Conservation (phyloP, 1,139 yeast genomes). For the Candida sp. region DNA sequence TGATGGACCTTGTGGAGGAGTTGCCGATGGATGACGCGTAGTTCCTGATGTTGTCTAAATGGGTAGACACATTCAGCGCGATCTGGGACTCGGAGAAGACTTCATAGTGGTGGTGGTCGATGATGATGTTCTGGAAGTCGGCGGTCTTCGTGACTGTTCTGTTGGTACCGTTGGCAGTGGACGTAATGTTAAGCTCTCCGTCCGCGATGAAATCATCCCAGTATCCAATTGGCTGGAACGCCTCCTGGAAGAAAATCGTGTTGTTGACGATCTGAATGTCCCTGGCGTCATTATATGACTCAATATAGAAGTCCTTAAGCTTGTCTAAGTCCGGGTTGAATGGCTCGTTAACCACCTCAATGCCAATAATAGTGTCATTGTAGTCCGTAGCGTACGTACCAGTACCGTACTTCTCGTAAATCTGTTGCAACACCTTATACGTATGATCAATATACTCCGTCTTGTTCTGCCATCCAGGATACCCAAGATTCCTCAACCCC, state of each 20-base stretch:
- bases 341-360: constrained; percentile 74
- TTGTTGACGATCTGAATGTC: constrained; percentile 36
- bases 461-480: constrained; percentile 54
- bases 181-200: constrained; percentile 16
- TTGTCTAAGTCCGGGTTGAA: constrained; percentile 43
- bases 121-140: constrained; percentile 45
- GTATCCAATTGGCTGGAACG: constrained; percentile 52
- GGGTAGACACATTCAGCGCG: constrained; percentile 38
- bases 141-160: constrained; percentile 13
- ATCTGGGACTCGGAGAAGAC: constrained; percentile 50
- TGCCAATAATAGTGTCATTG: constrained; percentile 57
- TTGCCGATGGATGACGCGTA: constrained; percentile 38
- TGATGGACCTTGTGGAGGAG: constrained; percentile 58
- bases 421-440: constrained; percentile 42
- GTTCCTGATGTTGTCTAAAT: constrained; percentile 36
- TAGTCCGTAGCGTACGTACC: constrained; percentile 32
- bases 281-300: constrained; percentile 44
- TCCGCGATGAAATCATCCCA: constrained; percentile 53
- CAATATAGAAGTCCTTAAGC: constrained; percentile 43
- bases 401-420: constrained; percentile 49
- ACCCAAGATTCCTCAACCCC: constrained; percentile 52
- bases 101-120: constrained; percentile 72
- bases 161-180: constrained; percentile 11
- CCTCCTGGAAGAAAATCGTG: constrained; percentile 63
- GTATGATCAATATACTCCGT: constrained; percentile 48